Base-by-base conservation (phyloP, 2,329 filamentous ascomycete species). In the Hymenoscyphus scutula region DNA sequence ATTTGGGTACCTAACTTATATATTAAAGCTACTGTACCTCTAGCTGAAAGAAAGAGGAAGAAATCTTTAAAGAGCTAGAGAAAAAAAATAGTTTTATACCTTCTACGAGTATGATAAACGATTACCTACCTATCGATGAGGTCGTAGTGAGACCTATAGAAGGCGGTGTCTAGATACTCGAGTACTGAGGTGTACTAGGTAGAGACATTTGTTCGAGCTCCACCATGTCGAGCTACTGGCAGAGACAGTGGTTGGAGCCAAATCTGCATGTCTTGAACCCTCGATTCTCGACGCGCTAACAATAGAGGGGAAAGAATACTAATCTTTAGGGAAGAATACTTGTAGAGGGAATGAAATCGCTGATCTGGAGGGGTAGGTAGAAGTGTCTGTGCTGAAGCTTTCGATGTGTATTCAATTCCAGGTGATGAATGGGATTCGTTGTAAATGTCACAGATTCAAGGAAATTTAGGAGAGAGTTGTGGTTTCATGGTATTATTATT, bases 231-330 rank as follows among this genome's bases (percentile, higher is more conserved):
- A n/a, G n/a, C n/a, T n/a, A n/a, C n/a, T n/a, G n/a, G n/a, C 3
- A 8, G 34, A 37, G 34, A 37, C 34, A 37, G 34, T 13, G 34
- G n/a, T n/a, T 37, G n/a, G 41, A 48, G 41, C 41, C 23, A 48
- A n/a, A 23, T n/a, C n/a, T 48, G 41, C 41, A 48, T 48, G 41
- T 48, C 41, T 48, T 48, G 41, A 48, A 29, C 27, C 41, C n/a
- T n/a, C 34, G 34, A 37, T 37, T 37, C 34, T 48, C 41, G 41
- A 23, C 19, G 19, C 41, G 41, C 23, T 48, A 48, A 48, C 13
- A 37, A 15, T 4, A 13, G 17, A 5, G 34, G 41, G 41, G 8
- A 38, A 38, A 48, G n/a, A 48, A 11, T 48, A n/a, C 41, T 48
- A n/a, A 48, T 48, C n/a, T 23, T 11, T 15, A 5, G 8, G n/a